Base-by-base conservation (phyloP, 352 stramenopile genomes). In the Globisporangium uncinulatum region DNA sequence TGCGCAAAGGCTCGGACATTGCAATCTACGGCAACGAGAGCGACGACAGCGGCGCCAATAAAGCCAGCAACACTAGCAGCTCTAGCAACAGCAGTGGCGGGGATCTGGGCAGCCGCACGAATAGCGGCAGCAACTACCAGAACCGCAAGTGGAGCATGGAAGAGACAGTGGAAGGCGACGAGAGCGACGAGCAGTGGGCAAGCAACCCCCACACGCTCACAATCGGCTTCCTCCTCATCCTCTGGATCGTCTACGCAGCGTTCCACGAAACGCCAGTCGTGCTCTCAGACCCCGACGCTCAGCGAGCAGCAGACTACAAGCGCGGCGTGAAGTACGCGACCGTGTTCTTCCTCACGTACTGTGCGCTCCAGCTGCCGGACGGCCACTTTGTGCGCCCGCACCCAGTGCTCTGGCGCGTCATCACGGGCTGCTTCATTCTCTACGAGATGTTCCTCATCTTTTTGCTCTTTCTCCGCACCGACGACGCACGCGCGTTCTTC, bases 391-490 rank as follows among this genome's bases (percentile, higher is more conserved):
- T 89, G 42, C 86, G 86, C 2, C 91, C 91, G 51, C 91, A 97
- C 51, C 91, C 91, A 32, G 89, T 94, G 42, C 71, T 97, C 41
- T 97, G 91, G 91, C 79, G 91, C 15, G 54, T 97, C 10, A 73
- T 97, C 43, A 96, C 93, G 14, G 91, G 89, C 20, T 71, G 87
- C 41, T 96, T 95, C 59, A 95, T 97, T 44, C 71, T 97, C 10
- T 97, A 97, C 67, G 86, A 97, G 62, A 93, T 97, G 73, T 62
- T 93, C 45, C 53, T 97, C 31, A 85, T 96, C 46, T 49, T 96
- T 34, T 65, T 97, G 62, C 66, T 97, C 11, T 94, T 95, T 56
- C 52, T 95, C 24, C 74, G 74, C 51, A 94, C 83, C 9, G 51
- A 83, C n/a, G 82, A 95, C 48, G 87, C 87, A 9, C 80, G 87